These are phyloP conservation scores for Corymbia calophylla DNA, from an alignment of 441 rosid genomes.

Conservation along the genomic window DNA sequence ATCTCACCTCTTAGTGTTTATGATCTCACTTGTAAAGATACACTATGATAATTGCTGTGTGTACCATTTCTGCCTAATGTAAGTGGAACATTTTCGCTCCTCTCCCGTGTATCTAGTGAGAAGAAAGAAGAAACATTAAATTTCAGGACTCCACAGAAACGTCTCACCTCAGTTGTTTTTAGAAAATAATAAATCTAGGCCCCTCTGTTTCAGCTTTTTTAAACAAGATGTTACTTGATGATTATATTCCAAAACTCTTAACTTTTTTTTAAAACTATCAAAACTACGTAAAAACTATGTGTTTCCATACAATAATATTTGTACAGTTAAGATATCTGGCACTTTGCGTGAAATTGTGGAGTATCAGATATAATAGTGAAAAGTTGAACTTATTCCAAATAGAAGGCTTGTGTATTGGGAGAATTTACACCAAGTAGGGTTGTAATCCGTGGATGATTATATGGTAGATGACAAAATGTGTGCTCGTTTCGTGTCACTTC, in stretches of 20 bases:
- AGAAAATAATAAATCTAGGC: background rate
- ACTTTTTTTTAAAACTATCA: background rate
- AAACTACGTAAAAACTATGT: background rate
- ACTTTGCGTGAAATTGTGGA: background rate
- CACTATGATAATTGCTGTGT: background rate
- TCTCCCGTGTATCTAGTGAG: background rate
- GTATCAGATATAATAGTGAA: background rate
- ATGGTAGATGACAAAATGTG: background rate
- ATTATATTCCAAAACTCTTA: background rate
- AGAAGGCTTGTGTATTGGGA: background rate
- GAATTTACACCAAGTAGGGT: background rate
- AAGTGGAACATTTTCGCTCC: background rate
- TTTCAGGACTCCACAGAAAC: background rate
- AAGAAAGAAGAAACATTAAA: background rate
- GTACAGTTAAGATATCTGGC: background rate
- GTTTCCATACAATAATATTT: background rate
- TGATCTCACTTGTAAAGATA: background rate
- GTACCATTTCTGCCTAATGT: background rate
- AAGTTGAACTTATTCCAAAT: background rate
- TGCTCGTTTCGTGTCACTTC: background rate
- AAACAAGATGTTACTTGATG: background rate
- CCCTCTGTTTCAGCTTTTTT: background rate
- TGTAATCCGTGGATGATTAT: background rate
- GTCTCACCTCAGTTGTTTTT: background rate
- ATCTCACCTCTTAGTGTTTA: background rate